Evolutionary conservation across 768 basidiomycete genomes (phyloP).

Genomic region (Suillus hirtellus): DNA sequence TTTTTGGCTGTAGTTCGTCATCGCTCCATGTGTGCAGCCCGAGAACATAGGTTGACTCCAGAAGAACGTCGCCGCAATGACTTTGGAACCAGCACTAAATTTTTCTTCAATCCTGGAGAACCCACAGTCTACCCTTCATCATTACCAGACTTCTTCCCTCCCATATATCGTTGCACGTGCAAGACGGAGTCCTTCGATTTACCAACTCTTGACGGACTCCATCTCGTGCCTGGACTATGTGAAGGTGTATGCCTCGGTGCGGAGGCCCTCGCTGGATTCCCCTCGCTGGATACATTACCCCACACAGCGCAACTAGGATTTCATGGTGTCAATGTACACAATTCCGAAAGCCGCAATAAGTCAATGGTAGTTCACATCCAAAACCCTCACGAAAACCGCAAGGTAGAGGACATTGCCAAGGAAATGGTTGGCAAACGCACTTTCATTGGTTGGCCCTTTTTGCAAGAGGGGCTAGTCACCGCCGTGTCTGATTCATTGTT

Average conservation of each 20-base stretch:
- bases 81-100: slow-evolving; percentile 79
- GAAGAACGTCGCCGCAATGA: slow-evolving; percentile 79
- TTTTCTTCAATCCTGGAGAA: slow-evolving; percentile 64
- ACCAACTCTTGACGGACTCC: slow-evolving; percentile 81
- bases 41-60: slow-evolving; percentile 71
- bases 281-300: slow-evolving; percentile 88
- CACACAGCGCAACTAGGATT: slow-evolving; percentile 73
- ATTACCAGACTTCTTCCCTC: slow-evolving; percentile 92
- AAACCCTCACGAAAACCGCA: slow-evolving; percentile 67
- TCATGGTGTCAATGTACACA: slow-evolving; percentile 94
- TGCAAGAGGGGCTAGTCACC: slow-evolving; percentile 87
- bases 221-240: slow-evolving; percentile 82
- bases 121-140: slow-evolving; percentile 85
- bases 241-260: slow-evolving; percentile 87
- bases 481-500: slow-evolving; percentile 85
- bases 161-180: slow-evolving; percentile 78
- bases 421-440: slow-evolving; percentile 74
- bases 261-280: slow-evolving; percentile 92
- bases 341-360: slow-evolving; percentile 86
- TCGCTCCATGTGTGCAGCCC: slow-evolving; percentile 44
- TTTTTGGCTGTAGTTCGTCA: slow-evolving; percentile 4
- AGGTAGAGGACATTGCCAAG: slow-evolving; percentile 71
- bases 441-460: slow-evolving; percentile 91
- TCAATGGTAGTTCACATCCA: slow-evolving; percentile 89
- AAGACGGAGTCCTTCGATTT: slow-evolving; percentile 82